phyloP scores from a whole-genome alignment of 2,329 filamentous ascomycete species.

The Diplodia mutila region DNA sequence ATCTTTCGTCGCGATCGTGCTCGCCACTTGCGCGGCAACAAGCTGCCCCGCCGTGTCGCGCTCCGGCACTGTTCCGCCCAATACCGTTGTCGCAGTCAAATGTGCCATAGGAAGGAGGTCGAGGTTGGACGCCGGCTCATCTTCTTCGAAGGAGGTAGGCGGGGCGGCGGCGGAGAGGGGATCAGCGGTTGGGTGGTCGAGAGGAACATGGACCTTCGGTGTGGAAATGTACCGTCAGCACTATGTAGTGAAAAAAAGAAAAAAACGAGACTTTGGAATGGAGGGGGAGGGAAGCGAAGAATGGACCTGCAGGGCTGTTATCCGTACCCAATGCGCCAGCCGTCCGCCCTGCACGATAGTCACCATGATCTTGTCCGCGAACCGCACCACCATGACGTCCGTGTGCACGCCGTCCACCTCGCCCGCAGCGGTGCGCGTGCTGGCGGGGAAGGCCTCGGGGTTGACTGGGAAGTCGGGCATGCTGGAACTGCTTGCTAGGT shows the following conservation, averaged over 20 bases:
- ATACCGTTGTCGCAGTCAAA: constrained; percentile 81
- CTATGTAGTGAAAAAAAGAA: not conserved
- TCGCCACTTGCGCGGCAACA: constrained; percentile 87
- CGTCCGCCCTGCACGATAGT: constrained; percentile 85
- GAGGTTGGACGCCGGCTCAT: constrained; percentile 56
- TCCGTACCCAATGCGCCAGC: constrained; percentile 84
- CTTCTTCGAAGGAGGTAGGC: constrained; percentile 37
- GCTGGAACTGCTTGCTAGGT: not conserved
- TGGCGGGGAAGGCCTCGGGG: constrained; percentile 67
- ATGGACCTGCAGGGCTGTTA: not conserved
- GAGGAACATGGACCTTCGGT: constrained; percentile 74
- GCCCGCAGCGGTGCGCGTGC: constrained; percentile 59
- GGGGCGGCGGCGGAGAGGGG: constrained; percentile 56
- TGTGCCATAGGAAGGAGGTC: constrained; percentile 74
- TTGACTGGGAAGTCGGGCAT: constrained; percentile 33
- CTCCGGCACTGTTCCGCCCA: constrained; percentile 79
- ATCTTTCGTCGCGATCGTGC: constrained; percentile 71
- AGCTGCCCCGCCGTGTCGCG: constrained; percentile 85
- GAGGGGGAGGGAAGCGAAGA: not conserved
- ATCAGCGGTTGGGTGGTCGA: constrained; percentile 65
- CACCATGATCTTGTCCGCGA: constrained; percentile 88
- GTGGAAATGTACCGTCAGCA: not conserved
- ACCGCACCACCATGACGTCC: constrained; percentile 71
- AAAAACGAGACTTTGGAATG: not conserved
- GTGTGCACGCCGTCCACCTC: constrained; percentile 71